Conservation (phyloP, 495 filamentous ascomycete genomes). For the Hamigera avellanea region DNA sequence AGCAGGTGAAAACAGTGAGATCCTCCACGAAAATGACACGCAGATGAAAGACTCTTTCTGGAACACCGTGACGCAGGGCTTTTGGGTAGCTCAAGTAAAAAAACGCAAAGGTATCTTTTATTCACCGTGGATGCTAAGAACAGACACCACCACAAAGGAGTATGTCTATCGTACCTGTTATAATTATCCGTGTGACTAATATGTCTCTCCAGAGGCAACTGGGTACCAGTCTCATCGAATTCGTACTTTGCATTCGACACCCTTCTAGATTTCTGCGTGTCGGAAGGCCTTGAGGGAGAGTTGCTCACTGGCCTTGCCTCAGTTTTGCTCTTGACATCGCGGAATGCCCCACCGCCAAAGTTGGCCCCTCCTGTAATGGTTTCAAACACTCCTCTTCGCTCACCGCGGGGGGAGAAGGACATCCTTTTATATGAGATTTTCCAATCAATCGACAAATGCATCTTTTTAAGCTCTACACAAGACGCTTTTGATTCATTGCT, state of each 20-base stretch:
- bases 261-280: conserved; percentile 5
- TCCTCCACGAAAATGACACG: conserved; percentile 2
- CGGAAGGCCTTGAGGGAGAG: conserved; percentile 6
- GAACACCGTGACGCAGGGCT: conserved; percentile 3
- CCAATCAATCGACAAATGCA: conserved; percentile 5
- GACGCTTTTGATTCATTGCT: conserved; percentile 9
- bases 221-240: conserved; percentile 1
- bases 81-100: conserved; percentile 6
- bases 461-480: conserved; percentile 7
- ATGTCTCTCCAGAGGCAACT: conserved; percentile 4
- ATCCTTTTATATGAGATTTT: conserved; percentile 2
- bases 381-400: neutral
- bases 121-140: conserved; percentile 8
- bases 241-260: conserved; percentile 7
- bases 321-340: conserved; percentile 4
- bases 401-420: conserved; percentile 1
- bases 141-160: neutral
- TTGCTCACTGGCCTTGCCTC: conserved; percentile 5
- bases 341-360: conserved; percentile 3
- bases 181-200: too few relatives aligned
- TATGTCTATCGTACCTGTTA: too few relatives aligned
- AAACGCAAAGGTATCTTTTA: conserved; percentile 2
- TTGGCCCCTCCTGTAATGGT: conserved; percentile 4
- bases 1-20: conserved; percentile 5
- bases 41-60: conserved; percentile 5